A percentile compares a stretch with the other conserved stretches of the same genome.
phyloP scores from a whole-genome alignment of 192 early-diverging fungal species.

The Chytriomyces sp. region DNA sequence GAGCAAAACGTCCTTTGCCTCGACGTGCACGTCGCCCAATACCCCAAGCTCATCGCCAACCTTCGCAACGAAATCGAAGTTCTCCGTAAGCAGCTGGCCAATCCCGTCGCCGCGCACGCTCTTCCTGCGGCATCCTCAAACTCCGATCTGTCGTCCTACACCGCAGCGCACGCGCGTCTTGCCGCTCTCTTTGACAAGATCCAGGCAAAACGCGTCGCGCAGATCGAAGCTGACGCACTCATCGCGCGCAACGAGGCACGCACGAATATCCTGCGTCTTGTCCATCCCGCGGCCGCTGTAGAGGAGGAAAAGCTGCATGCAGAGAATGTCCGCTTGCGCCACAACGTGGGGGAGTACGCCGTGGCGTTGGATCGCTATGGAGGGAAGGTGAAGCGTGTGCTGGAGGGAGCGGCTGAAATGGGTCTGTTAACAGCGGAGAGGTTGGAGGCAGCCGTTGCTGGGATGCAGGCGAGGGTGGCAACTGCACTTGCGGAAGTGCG shows the following conservation, averaged over 20 bases:
- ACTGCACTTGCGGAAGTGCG: not conserved
- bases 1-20: constrained; percentile 45
- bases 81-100: constrained; percentile 23
- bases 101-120: not conserved
- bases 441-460: constrained; percentile 1
- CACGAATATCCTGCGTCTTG: not conserved
- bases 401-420: not conserved
- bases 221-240: constrained; percentile 1
- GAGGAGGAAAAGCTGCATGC: constrained; percentile 25
- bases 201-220: constrained; percentile 3
- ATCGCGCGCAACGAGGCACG: constrained; percentile 30
- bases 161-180: not conserved
- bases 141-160: not conserved
- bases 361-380: constrained; percentile 28
- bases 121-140: not conserved
- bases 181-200: constrained; percentile 17
- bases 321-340: constrained; percentile 33
- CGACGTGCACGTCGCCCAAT: constrained; percentile 38
- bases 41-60: constrained; percentile 38
- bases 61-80: constrained; percentile 40
- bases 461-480: not conserved
- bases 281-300: not conserved
- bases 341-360: constrained; percentile 29
- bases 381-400: not conserved
- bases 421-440: constrained; percentile 9